Base-by-base conservation (phyloP, 164 flowering plant species). In the Echeveria elegans region DNA sequence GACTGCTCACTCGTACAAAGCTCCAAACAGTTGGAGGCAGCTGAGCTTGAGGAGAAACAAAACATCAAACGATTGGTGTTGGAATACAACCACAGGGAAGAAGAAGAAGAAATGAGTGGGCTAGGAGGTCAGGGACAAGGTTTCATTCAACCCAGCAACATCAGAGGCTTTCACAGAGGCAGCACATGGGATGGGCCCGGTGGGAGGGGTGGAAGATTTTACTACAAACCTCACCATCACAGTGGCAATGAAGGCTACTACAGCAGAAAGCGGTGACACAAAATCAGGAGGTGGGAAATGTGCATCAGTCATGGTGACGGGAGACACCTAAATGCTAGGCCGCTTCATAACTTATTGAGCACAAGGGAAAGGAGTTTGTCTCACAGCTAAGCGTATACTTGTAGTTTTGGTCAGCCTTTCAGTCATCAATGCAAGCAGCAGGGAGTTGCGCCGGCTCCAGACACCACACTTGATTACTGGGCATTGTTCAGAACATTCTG, bases 21-120 rank as follows among this genome's bases (percentile, higher is more conserved):
- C 80, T 82, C 99, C 29, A 94, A 88, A 69, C 88, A 91, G 86
- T 86, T 88, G 71, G 99, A 91, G 82, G 96, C 96, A 58, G 98
- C 96, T 16, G 96, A 94, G 77, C 79, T 90, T 28, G 97, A 94
- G 73, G 97, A 94, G 86, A 94, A 91, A 64, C 95, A 89, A 79
- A 90, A 87, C 74, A 89, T 94, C 65, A 94, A 94, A 74, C 80
- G 95, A 77, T 81, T 88, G 69, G 86, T 94, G 1, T 75, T 91
- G 80, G 99, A 94, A 72, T 94, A 94, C 66, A 94, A 91, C 72
- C 96, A 94, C 62, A 81, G 97, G 72, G 99, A 88, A 76, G 99
- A 90, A 67, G 99, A 90, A 67, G 98, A 90, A 74, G 98, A 91
- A 66, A 76, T 79, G 60, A 82, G 78, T 73, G 96, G 92, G 34